Conservation (phyloP, 352 stramenopile genomes). For the Phytophthora sojae region DNA sequence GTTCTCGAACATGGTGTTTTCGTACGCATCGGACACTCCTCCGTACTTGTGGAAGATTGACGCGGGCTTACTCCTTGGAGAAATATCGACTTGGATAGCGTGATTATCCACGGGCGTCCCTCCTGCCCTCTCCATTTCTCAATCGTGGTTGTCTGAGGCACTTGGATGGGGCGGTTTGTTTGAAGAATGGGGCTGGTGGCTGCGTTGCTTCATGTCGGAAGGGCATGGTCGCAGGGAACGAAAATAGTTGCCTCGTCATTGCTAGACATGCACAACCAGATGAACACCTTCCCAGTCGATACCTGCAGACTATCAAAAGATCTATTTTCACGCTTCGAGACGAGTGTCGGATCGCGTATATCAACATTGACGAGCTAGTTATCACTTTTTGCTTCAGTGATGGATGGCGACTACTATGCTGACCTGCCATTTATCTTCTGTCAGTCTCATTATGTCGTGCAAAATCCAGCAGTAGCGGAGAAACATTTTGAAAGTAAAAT, state of each 20-base stretch:
- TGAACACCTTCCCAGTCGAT: slow-evolving; percentile 5
- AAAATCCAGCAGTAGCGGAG: no score
- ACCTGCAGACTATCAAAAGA: not conserved
- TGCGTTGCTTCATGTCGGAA: not conserved
- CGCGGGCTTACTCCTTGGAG: slow-evolving; percentile 31
- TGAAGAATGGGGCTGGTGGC: slow-evolving; percentile 21
- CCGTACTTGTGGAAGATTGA: slow-evolving; percentile 39
- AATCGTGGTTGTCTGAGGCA: not conserved
- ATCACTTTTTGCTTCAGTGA: no score
- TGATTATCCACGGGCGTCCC: slow-evolving; percentile 26
- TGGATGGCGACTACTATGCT: no score
- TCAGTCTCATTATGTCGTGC: no score
- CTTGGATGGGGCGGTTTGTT: slow-evolving; percentile 14
- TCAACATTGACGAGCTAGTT: no score
- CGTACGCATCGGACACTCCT: slow-evolving; percentile 31
- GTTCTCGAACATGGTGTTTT: slow-evolving; percentile 68
- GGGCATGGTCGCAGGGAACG: slow-evolving; percentile 12
- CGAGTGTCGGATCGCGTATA: no score
- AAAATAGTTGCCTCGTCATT: slow-evolving; percentile 30
- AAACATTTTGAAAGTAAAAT: no score
- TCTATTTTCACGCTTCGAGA: not conserved
- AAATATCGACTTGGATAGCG: slow-evolving; percentile 43
- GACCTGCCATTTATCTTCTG: no score
- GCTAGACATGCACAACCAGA: not conserved
- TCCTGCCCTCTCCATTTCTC: slow-evolving; percentile 16